Base-by-base conservation (phyloP, 106 monocot species). In the Dendrobium nobile region DNA sequence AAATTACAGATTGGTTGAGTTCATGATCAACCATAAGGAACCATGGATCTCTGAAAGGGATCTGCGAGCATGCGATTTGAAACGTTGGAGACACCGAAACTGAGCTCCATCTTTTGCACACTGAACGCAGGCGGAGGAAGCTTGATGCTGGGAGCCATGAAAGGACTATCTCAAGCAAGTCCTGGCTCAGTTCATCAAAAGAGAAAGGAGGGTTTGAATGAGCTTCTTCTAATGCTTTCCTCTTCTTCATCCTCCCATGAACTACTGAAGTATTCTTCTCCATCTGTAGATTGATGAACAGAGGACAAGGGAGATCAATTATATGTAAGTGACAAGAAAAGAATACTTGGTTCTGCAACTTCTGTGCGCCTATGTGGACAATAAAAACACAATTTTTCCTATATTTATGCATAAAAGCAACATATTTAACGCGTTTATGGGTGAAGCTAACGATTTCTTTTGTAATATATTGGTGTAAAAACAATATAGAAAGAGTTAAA, bases 61-160 rank as follows among this genome's bases (percentile, higher is more conserved):
- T 79, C 70, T 84, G 83, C 2, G 91, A 86, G 83, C 96, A 96
- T 33, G 91, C 87, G 5, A 80, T 10, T 10, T 31, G 84, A 41
- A 96, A 96, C 0, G 96, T 80, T 1, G 90, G 72, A 4, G 96
- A 96, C 65, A 82, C 10, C 8, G 88, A 80, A 37, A 84, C 82
- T 2, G 88, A 84, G 43, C 80, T 85, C 90, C 93, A 96, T 67
- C 84, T 85, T 67, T 81, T 87, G 86, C 90, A 93, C 54, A 96
- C 91, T 0, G 90, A 82, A 75, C 96, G 96, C 41, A 92, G 88
- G 45, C 89, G 91, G 80, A 96, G 90, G 88, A 92, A 93, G 81
- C 68, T 83, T 9, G 96, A 85, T 17, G 93, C 45, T 1, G 96
- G 96, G 41, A 93, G 87, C 72, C 87, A 58, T 1, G 96, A 84